phyloP scores from a whole-genome alignment of 164 flowering plant species.

The Aristolochia contorta region DNA sequence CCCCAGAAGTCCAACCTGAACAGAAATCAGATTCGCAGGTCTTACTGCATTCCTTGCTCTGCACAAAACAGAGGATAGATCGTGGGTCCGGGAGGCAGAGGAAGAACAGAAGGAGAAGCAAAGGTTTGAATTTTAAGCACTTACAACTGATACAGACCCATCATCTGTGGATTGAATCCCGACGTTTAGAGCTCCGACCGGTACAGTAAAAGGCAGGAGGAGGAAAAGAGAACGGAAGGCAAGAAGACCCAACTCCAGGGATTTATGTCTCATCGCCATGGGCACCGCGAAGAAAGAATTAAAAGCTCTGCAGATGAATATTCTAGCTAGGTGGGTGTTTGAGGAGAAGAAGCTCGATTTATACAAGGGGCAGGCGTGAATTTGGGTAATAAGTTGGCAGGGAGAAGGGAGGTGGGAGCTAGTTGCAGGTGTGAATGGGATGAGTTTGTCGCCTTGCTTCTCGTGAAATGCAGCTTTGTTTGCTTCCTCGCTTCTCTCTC shows the following conservation, averaged over 20 bases:
- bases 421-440: conserved; percentile 1
- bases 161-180: conserved; percentile 30
- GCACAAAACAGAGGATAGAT: conserved; percentile 1
- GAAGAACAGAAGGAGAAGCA: neutral
- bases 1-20: conserved; percentile 30
- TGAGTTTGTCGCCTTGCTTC: conserved; percentile 25
- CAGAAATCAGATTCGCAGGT: conserved; percentile 83
- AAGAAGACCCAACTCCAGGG: conserved; percentile 18
- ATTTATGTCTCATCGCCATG: conserved; percentile 15
- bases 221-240: conserved; percentile 8
- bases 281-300: conserved; percentile 2
- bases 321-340: no score
- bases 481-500: conserved; percentile 9
- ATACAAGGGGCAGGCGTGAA: neutral
- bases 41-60: conserved; percentile 68
- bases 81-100: neutral
- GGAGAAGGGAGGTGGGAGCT: neutral
- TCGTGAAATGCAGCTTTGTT: conserved; percentile 23
- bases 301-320: conserved; percentile 17
- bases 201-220: conserved; percentile 9
- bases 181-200: conserved; percentile 34
- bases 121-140: neutral
- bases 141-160: conserved; percentile 24
- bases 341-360: conserved; percentile 18
- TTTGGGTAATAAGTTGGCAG: neutral